Conservation (phyloP, 2,329 filamentous ascomycete species). For the Sarocladium strictum region DNA sequence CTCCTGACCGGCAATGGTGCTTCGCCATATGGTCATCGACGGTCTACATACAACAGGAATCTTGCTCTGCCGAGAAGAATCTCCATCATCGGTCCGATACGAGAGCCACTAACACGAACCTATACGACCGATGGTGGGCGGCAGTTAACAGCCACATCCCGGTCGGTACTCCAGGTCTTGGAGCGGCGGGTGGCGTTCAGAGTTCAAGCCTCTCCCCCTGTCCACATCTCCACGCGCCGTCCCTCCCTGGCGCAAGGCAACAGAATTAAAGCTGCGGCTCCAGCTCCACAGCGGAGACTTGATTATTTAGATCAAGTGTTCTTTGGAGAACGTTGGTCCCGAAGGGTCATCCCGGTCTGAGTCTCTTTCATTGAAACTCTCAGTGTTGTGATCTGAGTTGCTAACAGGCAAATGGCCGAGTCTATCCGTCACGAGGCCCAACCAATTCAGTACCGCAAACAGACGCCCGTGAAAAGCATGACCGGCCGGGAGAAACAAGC, state of each 20-base stretch:
- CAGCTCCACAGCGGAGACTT: not conserved
- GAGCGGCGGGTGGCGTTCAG: slow-evolving; percentile 2
- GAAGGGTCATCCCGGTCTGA: no score
- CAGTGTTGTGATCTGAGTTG: no score
- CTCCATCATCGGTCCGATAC: not conserved
- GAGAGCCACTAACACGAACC: not conserved
- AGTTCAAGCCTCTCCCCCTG: not conserved
- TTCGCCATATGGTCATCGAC: not conserved
- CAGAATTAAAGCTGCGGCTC: slow-evolving; percentile 7
- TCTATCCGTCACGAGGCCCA: no score
- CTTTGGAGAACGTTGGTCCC: not conserved
- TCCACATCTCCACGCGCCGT: not conserved
- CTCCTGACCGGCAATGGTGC: not conserved
- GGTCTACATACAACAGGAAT: no score
- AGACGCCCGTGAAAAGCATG: not conserved
- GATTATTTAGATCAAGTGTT: not conserved
- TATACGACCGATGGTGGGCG: not conserved
- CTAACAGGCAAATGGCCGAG: no score
- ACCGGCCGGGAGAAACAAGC: not conserved
- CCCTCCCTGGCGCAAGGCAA: slow-evolving; percentile 1
- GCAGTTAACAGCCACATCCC: not conserved
- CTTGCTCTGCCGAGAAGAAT: not conserved
- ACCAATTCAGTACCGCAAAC: not conserved
- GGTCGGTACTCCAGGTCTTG: not conserved
- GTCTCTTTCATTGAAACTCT: no score